These are phyloP conservation scores for Quercus lobata DNA, from an alignment of 331 rosid species.

Conservation along the genomic window DNA sequence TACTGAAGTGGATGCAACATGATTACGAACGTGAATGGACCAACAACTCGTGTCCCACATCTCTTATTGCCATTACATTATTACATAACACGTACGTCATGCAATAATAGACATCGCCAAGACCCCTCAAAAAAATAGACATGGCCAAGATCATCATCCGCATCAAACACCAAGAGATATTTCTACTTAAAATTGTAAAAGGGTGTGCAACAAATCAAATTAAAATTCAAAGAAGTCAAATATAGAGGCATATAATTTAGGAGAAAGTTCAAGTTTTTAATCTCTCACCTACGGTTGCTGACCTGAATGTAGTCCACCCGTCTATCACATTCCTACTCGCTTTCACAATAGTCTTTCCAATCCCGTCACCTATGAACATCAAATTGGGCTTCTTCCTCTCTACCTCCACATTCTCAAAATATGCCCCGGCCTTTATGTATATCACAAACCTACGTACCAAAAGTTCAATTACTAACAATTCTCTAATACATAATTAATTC, in stretches of 20 bases:
- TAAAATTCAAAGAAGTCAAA: background rate
- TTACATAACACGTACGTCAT: background rate
- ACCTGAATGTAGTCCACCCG: constrained; percentile 89
- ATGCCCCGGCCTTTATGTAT: constrained; percentile 65
- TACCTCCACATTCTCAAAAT: constrained; percentile 82
- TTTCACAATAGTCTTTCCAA: constrained; percentile 67
- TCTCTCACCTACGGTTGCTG: constrained; percentile 84
- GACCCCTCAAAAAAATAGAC: background rate
- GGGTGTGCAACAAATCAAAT: background rate
- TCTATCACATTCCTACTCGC: constrained; percentile 71
- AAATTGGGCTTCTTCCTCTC: constrained; percentile 59
- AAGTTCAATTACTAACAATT: background rate
- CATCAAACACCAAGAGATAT: background rate
- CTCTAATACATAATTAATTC: background rate
- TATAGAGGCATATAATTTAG: background rate
- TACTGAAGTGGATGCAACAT: no score
- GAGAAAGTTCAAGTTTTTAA: background rate
- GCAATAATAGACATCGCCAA: background rate
- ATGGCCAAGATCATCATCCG: background rate
- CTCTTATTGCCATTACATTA: background rate
- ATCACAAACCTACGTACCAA: constrained; percentile 55
- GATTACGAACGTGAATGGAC: no score
- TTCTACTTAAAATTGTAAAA: background rate
- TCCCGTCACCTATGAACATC: constrained; percentile 89
- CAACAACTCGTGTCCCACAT: background rate